phyloP scores from a whole-genome alignment of 768 basidiomycete genomes.

The Auriscalpium vulgare region DNA sequence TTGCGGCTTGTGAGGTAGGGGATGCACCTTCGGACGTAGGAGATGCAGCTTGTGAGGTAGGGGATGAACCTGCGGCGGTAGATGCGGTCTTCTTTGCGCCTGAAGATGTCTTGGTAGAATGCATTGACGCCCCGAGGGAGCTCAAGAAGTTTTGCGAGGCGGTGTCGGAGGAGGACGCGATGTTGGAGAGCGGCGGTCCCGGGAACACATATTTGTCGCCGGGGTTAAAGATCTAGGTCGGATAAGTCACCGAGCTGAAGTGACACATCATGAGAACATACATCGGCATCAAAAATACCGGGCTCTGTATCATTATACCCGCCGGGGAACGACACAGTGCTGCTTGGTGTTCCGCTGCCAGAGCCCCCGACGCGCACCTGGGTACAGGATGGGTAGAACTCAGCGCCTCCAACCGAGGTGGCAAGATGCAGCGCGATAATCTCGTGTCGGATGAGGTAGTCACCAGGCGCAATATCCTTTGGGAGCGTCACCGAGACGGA shows the following conservation, averaged over 20 bases:
- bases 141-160: not conserved
- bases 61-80: no score
- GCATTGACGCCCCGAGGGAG: no score
- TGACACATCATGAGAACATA: constrained; percentile 12
- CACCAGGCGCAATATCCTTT: constrained; percentile 47
- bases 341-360: constrained; percentile 41
- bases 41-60: no score
- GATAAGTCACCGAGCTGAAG: not conserved
- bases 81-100: no score
- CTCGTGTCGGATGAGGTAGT: constrained; percentile 73
- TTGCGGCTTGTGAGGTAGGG: no score
- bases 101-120: no score
- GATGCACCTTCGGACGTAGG: no score
- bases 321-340: constrained; percentile 63
- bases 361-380: constrained; percentile 45
- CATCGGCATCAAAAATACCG: constrained; percentile 53
- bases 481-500: constrained; percentile 25
- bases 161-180: constrained; percentile 6
- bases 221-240: not conserved
- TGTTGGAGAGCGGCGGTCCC: constrained; percentile 13
- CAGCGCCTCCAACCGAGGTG: constrained; percentile 48
- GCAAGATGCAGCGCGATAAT: constrained; percentile 73
- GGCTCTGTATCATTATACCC: constrained; percentile 65
- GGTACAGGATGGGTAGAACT: constrained; percentile 74
- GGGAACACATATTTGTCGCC: constrained; percentile 3